phyloP scores from a whole-genome alignment of 2,329 filamentous ascomycete species.

The Alternaria metachromatica region DNA sequence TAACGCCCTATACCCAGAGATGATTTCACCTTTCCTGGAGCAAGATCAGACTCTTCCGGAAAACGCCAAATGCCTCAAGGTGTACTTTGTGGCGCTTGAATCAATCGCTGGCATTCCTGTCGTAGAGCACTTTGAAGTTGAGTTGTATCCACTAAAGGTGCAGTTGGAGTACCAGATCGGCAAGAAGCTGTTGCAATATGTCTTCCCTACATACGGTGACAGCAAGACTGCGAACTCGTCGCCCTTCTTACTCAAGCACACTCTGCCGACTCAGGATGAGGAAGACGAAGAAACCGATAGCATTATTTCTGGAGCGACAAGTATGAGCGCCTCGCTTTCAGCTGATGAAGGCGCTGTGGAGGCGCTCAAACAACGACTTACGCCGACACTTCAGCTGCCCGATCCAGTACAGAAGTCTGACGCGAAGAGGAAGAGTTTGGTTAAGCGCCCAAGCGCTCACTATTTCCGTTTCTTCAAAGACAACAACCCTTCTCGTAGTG shows the following conservation, averaged over 20 bases:
- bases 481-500: slow-evolving; percentile 34
- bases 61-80: slow-evolving; percentile 83
- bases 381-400: slow-evolving; percentile 73
- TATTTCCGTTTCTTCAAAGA: slow-evolving; percentile 48
- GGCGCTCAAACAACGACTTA: slow-evolving; percentile 80
- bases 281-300: slow-evolving; percentile 56
- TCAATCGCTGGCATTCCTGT: slow-evolving; percentile 97
- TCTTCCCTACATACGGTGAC: slow-evolving; percentile 79
- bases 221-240: slow-evolving; percentile 64
- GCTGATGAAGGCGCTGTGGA: slow-evolving; percentile 64
- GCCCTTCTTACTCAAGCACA: slow-evolving; percentile 65
- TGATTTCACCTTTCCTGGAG: slow-evolving; percentile 89
- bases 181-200: slow-evolving; percentile 93
- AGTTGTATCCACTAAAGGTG: slow-evolving; percentile 89
- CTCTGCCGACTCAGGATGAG: slow-evolving; percentile 55
- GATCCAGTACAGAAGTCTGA: slow-evolving; percentile 50
- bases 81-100: slow-evolving; percentile 98
- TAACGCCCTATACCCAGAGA: slow-evolving; percentile 92
- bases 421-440: slow-evolving; percentile 26
- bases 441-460: slow-evolving; percentile 37
- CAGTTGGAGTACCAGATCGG: slow-evolving; percentile 93
- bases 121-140: slow-evolving; percentile 95
- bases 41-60: slow-evolving; percentile 61
- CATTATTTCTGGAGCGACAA: slow-evolving; percentile 21
- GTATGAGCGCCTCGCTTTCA: slow-evolving; percentile 26